These are phyloP conservation scores for Pholiota microspora DNA, from an alignment of 768 basidiomycete genomes.

Conservation along the genomic window DNA sequence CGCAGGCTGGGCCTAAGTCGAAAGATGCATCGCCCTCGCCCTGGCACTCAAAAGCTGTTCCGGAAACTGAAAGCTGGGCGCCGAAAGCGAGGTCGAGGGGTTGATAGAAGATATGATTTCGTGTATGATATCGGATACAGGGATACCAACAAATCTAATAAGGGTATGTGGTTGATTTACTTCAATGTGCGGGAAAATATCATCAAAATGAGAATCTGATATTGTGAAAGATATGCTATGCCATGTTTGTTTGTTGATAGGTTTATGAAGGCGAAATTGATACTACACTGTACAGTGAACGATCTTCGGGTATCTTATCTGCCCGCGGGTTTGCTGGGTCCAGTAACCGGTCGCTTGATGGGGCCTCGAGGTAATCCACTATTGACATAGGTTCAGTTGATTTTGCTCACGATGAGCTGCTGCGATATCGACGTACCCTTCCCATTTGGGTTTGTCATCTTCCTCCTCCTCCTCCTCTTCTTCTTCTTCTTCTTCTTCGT, in stretches of 20 bases:
- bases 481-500: neutral
- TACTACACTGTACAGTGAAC: too few species aligned
- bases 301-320: neutral
- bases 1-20: neutral
- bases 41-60: slow-evolving; percentile 13
- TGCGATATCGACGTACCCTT: neutral
- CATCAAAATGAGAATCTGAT: too few species aligned
- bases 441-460: neutral
- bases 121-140: neutral
- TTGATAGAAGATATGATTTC: slow-evolving; percentile 3
- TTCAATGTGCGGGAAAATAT: too few species aligned
- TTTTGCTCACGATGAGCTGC: neutral
- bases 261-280: too few species aligned
- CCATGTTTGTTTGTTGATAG: too few species aligned
- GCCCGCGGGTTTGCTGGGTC: neutral
- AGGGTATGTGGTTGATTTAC: too few species aligned
- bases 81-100: slow-evolving; percentile 23
- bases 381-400: neutral
- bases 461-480: neutral
- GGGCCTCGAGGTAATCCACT: neutral
- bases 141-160: too few species aligned
- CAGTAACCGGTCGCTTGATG: neutral
- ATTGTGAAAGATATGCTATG: too few species aligned
- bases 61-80: slow-evolving; percentile 25
- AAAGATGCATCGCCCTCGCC: slow-evolving; percentile 7